A percentile compares a stretch with the other conserved stretches of the same genome.
Conservation (phyloP, 225 moss, liverwort and hornwort species). For the Rhytidiadelphus loreus region DNA sequence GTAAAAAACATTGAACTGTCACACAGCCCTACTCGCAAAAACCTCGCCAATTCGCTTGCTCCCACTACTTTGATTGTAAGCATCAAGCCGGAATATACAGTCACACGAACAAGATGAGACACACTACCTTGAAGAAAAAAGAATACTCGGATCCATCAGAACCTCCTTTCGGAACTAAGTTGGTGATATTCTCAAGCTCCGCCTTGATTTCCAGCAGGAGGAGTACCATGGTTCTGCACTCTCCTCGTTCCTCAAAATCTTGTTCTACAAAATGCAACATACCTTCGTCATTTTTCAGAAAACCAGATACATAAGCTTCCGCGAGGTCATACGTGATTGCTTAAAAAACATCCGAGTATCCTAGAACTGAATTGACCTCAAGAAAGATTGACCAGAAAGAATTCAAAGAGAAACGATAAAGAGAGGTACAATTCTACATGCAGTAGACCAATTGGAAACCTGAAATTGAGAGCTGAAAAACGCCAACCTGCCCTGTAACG, state of each 20-base stretch:
- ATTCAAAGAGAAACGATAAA: not conserved
- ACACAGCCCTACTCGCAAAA: not conserved
- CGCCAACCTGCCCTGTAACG: not conserved
- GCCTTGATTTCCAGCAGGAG: conserved; percentile 88
- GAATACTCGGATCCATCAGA: conserved; percentile 91
- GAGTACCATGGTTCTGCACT: conserved; percentile 58
- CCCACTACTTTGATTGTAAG: not conserved
- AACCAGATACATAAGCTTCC: not conserved
- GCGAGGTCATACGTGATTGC: not conserved
- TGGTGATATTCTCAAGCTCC: conserved; percentile 84
- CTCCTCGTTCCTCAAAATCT: not conserved
- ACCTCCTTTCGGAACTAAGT: conserved; percentile 66
- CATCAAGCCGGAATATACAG: not conserved
- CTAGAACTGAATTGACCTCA: not conserved
- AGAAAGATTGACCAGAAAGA: not conserved
- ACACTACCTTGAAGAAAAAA: conserved; percentile 79
- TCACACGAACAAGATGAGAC: not conserved
- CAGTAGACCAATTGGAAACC: not conserved
- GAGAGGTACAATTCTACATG: not conserved
- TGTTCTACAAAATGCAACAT: not conserved
- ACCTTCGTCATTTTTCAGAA: not conserved
- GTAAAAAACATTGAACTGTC: not conserved
- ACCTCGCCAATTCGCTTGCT: not conserved
- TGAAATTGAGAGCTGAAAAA: not conserved
- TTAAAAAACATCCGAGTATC: not conserved